Conservation (phyloP, 495 filamentous ascomycete species). For the Penicillium ochrochloron region DNA sequence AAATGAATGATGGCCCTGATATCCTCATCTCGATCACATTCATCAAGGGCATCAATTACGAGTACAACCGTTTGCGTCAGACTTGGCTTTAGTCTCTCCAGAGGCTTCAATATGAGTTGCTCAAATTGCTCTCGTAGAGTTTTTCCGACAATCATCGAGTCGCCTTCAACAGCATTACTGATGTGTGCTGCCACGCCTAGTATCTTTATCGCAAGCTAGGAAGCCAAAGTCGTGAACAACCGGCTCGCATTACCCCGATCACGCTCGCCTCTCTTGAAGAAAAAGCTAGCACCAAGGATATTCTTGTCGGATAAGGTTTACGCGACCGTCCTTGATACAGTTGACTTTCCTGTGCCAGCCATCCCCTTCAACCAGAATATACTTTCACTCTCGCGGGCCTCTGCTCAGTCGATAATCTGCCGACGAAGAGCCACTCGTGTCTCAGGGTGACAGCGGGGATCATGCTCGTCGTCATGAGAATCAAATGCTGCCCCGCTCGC, state of each 20-base stretch:
- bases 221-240: constrained; percentile 51
- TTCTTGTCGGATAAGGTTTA: constrained; percentile 3
- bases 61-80: constrained; percentile 32
- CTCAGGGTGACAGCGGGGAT: neutral
- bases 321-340: constrained; percentile 36
- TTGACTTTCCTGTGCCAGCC: neutral
- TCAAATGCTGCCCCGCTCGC: neutral
- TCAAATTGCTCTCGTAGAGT: constrained; percentile 51
- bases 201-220: constrained; percentile 38
- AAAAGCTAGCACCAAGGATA: constrained; percentile 38
- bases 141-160: constrained; percentile 42
- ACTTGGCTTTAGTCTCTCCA: constrained; percentile 18
- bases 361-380: neutral
- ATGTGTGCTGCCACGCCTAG: constrained; percentile 35
- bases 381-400: neutral
- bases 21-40: constrained; percentile 50
- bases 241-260: constrained; percentile 42
- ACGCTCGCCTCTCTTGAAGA: constrained; percentile 54
- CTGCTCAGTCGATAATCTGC: neutral
- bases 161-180: constrained; percentile 36
- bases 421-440: neutral
- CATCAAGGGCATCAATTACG: constrained; percentile 59
- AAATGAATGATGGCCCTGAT: constrained; percentile 42
- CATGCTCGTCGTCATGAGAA: neutral
- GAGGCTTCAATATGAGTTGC: constrained; percentile 49